These are phyloP conservation scores for Beta corolliflora DNA, from an alignment of 179 eudicot species.

Conservation along the genomic window DNA sequence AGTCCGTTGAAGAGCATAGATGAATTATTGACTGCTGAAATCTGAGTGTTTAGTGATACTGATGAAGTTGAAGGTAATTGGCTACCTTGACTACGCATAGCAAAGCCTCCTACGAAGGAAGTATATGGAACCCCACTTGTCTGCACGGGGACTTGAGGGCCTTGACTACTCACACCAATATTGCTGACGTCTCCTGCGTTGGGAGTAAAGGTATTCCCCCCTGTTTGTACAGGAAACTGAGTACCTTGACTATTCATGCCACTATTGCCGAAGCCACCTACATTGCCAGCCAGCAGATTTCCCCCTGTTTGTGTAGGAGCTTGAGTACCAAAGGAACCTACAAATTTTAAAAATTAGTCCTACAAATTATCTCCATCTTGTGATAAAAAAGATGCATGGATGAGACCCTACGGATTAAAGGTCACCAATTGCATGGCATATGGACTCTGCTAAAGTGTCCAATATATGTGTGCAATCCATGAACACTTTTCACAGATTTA, in stretches of 20 bases:
- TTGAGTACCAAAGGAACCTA: slow-evolving; percentile 51
- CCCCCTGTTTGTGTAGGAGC: slow-evolving; percentile 42
- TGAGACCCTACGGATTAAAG: neutral
- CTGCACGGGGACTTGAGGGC: slow-evolving; percentile 26
- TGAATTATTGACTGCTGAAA: slow-evolving; percentile 37
- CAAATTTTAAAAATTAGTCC: slow-evolving; percentile 16
- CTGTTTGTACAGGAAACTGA: neutral
- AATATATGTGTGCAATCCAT: neutral
- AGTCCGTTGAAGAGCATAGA: slow-evolving; percentile 31
- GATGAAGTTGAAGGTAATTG: slow-evolving; percentile 33
- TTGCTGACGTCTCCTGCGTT: neutral
- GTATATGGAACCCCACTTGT: slow-evolving; percentile 27
- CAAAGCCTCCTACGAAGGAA: slow-evolving; percentile 37
- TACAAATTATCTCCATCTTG: neutral
- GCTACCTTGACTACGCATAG: slow-evolving; percentile 31
- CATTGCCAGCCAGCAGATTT: slow-evolving; percentile 20
- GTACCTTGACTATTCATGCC: slow-evolving; percentile 17
- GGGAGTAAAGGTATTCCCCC: slow-evolving; percentile 5
- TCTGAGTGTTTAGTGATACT: slow-evolving; percentile 39
- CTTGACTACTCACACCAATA: neutral
- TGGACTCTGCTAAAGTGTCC: neutral
- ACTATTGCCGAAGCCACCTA: slow-evolving; percentile 14
- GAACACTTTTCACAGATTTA: neutral
- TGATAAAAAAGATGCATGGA: slow-evolving; percentile 10
- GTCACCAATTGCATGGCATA: neutral